Evolutionary conservation across 345 rosid genomes (phyloP), one percentile per base, ranked within the genome.

Genomic region (Eucalyptus guilfoylei): DNA sequence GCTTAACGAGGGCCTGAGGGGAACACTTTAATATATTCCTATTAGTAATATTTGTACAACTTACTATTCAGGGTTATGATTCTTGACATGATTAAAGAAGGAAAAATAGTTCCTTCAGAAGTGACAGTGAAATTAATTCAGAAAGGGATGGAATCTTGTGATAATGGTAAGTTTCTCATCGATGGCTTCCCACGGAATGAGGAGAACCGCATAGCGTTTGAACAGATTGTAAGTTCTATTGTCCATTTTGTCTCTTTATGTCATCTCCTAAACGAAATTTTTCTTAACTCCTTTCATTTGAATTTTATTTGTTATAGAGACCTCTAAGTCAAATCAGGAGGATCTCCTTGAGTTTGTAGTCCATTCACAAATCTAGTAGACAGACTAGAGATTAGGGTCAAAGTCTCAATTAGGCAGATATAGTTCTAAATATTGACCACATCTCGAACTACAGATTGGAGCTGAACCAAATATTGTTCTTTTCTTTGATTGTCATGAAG

Each of bases 141-240:
- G 89, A 95, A 89, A 92, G 98, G 92, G 92, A 95, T 96, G 90
- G 96, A 95, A 89, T 92, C 91, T 83, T 92, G 95, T 88, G 90
- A 91, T 52, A 93, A 89, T 87, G 49, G 90, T 86, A 97, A 92
- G 91, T 95, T 96, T 91, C 95, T 97, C 91, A 95, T 96, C 81
- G 99, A 96, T 95, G 99, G 98, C 23, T 97, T 97, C 89, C 99
- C 98, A 24, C 93, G 98, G 64, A 94, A 93, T 88, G 98, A 97
- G 91, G 97, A 96, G 93, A 97, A 96, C 88, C 97, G 97, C 55
- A 87, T 85, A 90, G 95, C 98, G 19, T 97, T 96, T 92, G 98
- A 96, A 90, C 90, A 76, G 88, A 93, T 95, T 76, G 99, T 95
- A 89, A 95, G 97, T 92, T 89, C 15, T 48, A 21, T 87, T 87